Evolutionary conservation across 2,329 filamentous ascomycete species (phyloP).

Genomic region (Escovopsis weberi): DNA sequence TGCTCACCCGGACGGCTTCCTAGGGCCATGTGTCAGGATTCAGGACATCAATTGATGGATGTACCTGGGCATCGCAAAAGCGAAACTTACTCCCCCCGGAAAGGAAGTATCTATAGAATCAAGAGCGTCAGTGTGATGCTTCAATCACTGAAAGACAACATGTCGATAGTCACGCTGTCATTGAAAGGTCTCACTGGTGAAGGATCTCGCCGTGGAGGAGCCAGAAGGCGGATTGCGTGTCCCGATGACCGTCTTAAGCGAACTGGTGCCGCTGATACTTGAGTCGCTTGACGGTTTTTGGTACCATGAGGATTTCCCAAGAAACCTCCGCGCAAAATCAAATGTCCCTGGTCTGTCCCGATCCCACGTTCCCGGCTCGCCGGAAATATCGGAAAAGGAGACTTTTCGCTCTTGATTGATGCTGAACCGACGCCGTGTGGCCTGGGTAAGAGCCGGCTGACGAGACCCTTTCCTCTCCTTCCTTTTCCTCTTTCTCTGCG

Average conservation of each 20-base stretch:
- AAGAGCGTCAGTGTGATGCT: conserved; percentile 5
- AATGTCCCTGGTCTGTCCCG: conserved; percentile 17
- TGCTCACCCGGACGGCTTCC: conserved; percentile 35
- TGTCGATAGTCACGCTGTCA: too few species aligned
- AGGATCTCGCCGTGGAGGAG: conserved; percentile 10
- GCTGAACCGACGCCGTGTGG: conserved; percentile 2
- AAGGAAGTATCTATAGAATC: conserved; percentile 13
- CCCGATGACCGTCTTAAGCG: conserved; percentile 24
- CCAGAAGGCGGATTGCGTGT: conserved; percentile 20
- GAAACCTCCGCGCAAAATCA: conserved; percentile 22
- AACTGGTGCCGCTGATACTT: conserved; percentile 25
- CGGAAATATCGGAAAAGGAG: conserved; percentile 8
- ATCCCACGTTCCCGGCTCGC: conserved; percentile 14
- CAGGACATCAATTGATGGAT: neutral
- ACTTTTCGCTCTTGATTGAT: conserved; percentile 8
- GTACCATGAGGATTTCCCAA: conserved; percentile 26
- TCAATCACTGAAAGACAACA: too few species aligned
- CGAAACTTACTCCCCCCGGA: conserved; percentile 19
- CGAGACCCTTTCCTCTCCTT: neutral
- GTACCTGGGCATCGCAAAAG: neutral
- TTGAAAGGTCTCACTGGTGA: conserved; percentile 4
- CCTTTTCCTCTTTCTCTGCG: neutral
- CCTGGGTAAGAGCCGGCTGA: conserved; percentile 2
- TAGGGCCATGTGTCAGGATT: conserved; percentile 9
- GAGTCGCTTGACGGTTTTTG: conserved; percentile 25